Base-by-base conservation (phyloP, 768 basidiomycete species). In the Tremella mesenterica region DNA sequence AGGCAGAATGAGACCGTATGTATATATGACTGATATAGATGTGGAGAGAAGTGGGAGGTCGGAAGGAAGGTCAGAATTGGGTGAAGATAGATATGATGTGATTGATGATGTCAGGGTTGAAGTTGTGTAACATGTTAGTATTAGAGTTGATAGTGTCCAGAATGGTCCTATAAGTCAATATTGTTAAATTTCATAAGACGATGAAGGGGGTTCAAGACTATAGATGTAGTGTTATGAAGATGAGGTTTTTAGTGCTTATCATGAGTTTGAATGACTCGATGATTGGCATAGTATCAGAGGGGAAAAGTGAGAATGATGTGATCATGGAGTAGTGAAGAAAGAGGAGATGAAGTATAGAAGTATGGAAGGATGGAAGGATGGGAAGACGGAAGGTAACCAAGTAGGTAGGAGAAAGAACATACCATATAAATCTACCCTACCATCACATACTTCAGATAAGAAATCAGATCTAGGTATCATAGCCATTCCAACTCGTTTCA, bases 131-230 rank as follows among this genome's bases (percentile, higher is more conserved):
- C 96, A 82, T 0, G 85, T 79, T 69, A 97, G 88, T 39, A 95
- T 85, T 57, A 99, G 82, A 0, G 93, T 97, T 1, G 91, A 93
- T 31, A 95, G 80, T 0, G 92, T 89, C 93, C 93, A 99, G 77
- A 99, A 96, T 1, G 93, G 91, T 0, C 92, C 92, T 69, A 87
- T 85, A n/a, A n/a, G n/a, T n/a, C n/a, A n/a, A n/a, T n/a, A n/a
- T n/a, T n/a, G n/a, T n/a, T n/a, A n/a, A n/a, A n/a, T n/a, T n/a
- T n/a, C n/a, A n/a, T n/a, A n/a, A n/a, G n/a, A n/a, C n/a, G n/a
- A n/a, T n/a, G n/a, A n/a, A n/a, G n/a, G n/a, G n/a, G n/a, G n/a
- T n/a, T n/a, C n/a, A n/a, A n/a, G n/a, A n/a, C n/a, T n/a, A n/a
- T n/a, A n/a, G n/a, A n/a, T n/a, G n/a, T n/a, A n/a, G n/a, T n/a